Evolutionary conservation across 1,139 yeast genomes (phyloP).

Genomic region (Debaryomyces psychrophilus): DNA sequence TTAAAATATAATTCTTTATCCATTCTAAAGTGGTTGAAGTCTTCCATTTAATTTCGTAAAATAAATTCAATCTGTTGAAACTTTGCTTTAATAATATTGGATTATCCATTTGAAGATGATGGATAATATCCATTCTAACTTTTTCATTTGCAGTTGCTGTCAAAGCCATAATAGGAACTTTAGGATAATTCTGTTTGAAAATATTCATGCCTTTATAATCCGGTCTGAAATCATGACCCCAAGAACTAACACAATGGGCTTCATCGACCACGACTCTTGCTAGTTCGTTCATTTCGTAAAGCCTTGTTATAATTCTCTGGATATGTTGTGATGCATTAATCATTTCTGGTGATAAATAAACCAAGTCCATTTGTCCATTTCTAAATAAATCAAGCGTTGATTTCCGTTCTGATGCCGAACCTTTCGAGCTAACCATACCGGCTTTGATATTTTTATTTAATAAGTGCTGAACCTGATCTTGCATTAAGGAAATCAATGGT

Average conservation of each 20-base stretch:
- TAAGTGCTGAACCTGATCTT: conserved; percentile 91
- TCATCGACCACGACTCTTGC: conserved; percentile 96
- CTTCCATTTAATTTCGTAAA: conserved; percentile 75
- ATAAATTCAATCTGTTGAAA: conserved; percentile 86
- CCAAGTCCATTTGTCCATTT: conserved; percentile 69
- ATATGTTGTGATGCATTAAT: conserved; percentile 75
- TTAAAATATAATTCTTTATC: conserved; percentile 58
- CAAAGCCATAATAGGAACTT: conserved; percentile 89
- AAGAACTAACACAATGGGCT: conserved; percentile 97
- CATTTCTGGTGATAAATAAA: conserved; percentile 96
- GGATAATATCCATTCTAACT: conserved; percentile 83
- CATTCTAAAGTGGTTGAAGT: conserved; percentile 59
- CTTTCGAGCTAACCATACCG: conserved; percentile 85
- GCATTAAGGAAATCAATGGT: conserved; percentile 95
- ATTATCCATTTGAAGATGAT: conserved; percentile 60
- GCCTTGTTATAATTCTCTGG: conserved; percentile 59
- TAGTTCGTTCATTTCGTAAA: conserved; percentile 58
- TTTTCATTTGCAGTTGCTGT: conserved; percentile 98
- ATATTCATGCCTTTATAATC: conserved; percentile 83
- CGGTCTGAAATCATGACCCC: conserved; percentile 99
- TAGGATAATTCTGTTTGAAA: conserved; percentile 74
- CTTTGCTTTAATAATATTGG: conserved; percentile 70
- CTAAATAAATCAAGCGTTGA: conserved; percentile 64
- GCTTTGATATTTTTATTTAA: conserved; percentile 70
- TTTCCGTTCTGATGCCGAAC: conserved; percentile 63